Conservation (phyloP, 371 early-diverging fungal genomes). For the Funneliformis caledonium region DNA sequence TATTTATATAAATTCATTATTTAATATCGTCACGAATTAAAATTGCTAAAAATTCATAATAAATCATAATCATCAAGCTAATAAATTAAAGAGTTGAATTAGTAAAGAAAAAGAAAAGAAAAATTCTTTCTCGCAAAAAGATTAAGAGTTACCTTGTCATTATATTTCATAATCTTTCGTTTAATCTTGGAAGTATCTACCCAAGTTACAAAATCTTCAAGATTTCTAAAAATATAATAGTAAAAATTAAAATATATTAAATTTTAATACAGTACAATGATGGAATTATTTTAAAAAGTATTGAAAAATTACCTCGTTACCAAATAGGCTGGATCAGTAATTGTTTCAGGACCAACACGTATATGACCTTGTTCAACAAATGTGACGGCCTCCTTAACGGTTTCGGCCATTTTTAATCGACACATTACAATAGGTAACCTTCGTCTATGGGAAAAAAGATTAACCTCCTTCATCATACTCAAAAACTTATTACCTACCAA, state of each 20-base stretch:
- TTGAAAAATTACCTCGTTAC: slow-evolving; percentile 61
- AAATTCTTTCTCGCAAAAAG: not conserved
- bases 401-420: slow-evolving; percentile 95
- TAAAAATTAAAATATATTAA: not conserved
- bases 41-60: not conserved
- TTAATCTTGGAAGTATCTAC: slow-evolving; percentile 98
- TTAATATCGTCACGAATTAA: no score
- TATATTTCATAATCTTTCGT: slow-evolving; percentile 97
- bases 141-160: slow-evolving; percentile 78
- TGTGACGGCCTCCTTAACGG: slow-evolving; percentile 91
- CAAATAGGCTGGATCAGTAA: slow-evolving; percentile 92
- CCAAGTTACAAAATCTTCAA: slow-evolving; percentile 99
- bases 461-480: not conserved
- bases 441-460: slow-evolving; percentile 57
- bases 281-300: not conserved
- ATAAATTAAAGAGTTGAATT: not conserved
- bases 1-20: no score
- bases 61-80: slow-evolving; percentile 30
- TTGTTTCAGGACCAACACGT: slow-evolving; percentile 92
- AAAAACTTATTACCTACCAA: not conserved
- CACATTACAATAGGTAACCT: slow-evolving; percentile 96
- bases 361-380: slow-evolving; percentile 98
- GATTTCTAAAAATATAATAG: slow-evolving; percentile 57
- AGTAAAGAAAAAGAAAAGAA: not conserved
- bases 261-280: not conserved